phyloP scores from a whole-genome alignment of 2,329 filamentous ascomycete species.

The Eurotiales sp. region DNA sequence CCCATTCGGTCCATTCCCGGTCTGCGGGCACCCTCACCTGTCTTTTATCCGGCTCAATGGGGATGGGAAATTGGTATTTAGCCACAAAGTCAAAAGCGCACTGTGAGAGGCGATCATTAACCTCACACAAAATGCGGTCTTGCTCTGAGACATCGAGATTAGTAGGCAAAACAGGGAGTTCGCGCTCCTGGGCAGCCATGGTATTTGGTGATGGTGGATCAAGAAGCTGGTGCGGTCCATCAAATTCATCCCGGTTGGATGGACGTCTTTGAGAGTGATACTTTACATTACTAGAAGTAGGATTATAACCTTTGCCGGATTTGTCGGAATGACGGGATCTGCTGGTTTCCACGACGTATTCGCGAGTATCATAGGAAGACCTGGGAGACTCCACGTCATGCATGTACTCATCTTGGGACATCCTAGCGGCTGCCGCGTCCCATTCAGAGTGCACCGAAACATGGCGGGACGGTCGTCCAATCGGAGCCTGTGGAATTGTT shows the following conservation, averaged over 20 bases:
- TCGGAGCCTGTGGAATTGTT: slow-evolving; percentile 30
- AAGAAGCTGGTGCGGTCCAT: slow-evolving; percentile 79
- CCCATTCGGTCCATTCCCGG: slow-evolving; percentile 89
- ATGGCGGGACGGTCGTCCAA: slow-evolving; percentile 27
- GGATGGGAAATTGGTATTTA: slow-evolving; percentile 87
- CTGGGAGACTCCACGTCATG: slow-evolving; percentile 31
- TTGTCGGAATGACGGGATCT: slow-evolving; percentile 31
- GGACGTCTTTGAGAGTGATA: slow-evolving; percentile 60
- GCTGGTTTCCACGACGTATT: slow-evolving; percentile 33
- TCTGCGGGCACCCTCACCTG: slow-evolving; percentile 70
- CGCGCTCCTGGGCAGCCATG: slow-evolving; percentile 71
- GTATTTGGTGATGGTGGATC: slow-evolving; percentile 67
- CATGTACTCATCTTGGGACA: slow-evolving; percentile 29
- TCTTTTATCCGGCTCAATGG: slow-evolving; percentile 76
- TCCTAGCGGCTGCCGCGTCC: slow-evolving; percentile 27
- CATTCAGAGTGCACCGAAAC: slow-evolving; percentile 31
- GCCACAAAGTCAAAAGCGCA: slow-evolving; percentile 89
- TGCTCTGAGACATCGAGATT: slow-evolving; percentile 81
- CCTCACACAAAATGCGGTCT: slow-evolving; percentile 72
- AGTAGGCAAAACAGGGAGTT: slow-evolving; percentile 76
- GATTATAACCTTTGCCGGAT: too few relatives aligned
- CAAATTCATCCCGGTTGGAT: slow-evolving; percentile 83
- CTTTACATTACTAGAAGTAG: slow-evolving; percentile 26
- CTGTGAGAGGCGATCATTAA: slow-evolving; percentile 79
- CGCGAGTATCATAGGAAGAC: slow-evolving; percentile 30